phyloP scores from a whole-genome alignment of 306 rosid species.

The Mimosa bimucronata region DNA sequence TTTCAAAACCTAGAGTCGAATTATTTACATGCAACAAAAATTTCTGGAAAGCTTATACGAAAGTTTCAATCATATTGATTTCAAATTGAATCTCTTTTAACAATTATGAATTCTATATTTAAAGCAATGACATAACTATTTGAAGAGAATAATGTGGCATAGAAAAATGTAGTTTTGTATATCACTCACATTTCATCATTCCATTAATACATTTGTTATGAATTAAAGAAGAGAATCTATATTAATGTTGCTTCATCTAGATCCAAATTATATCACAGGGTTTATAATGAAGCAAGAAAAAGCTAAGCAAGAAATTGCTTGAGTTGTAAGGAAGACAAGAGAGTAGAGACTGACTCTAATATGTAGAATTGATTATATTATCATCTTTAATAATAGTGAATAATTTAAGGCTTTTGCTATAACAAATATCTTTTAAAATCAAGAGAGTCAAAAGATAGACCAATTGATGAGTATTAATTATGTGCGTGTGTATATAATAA shows the following conservation, averaged over 20 bases:
- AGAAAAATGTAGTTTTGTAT: too few relatives aligned
- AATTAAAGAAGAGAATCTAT: background rate
- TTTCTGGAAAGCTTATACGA: too few relatives aligned
- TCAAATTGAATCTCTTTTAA: too few relatives aligned
- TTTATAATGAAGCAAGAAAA: background rate
- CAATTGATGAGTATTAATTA: constrained; percentile 36
- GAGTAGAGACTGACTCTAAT: background rate
- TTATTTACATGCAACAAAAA: too few relatives aligned
- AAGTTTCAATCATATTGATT: too few relatives aligned
- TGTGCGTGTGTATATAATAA: background rate
- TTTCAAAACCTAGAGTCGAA: too few relatives aligned
- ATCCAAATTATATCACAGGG: background rate
- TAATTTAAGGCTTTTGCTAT: background rate
- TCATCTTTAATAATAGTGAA: background rate
- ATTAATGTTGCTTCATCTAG: background rate
- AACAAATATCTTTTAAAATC: too few relatives aligned
- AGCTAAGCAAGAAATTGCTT: background rate
- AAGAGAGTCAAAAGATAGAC: constrained; percentile 40
- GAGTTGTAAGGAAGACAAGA: background rate
- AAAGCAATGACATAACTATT: too few relatives aligned
- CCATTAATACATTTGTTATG: background rate
- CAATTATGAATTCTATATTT: too few relatives aligned
- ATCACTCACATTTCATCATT: too few relatives aligned
- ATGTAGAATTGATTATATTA: background rate
- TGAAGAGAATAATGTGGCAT: too few relatives aligned